These are phyloP conservation scores for Inonotus hispidus DNA, from an alignment of 1,284 basidiomycete species.

Conservation along the genomic window DNA sequence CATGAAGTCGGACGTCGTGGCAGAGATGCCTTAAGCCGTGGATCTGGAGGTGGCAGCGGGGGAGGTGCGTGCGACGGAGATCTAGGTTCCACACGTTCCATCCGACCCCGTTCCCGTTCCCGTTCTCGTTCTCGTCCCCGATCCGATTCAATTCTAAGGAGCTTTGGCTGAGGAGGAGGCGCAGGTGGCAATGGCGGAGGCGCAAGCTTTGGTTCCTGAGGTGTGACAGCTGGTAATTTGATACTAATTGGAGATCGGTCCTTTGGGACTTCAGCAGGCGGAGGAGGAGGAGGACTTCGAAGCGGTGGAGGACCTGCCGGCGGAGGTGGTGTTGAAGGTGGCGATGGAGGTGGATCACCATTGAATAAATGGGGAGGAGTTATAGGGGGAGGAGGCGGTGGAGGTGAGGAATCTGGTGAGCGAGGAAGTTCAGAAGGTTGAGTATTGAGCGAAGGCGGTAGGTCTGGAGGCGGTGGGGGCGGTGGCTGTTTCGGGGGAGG, in stretches of 20 bases:
- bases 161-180: conserved; percentile 25
- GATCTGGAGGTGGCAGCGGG: conserved; percentile 27
- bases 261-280: conserved; percentile 2
- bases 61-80: conserved; percentile 20
- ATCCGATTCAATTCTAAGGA: conserved; percentile 12
- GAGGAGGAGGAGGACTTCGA: conserved; percentile 9
- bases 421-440: not conserved
- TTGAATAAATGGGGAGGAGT: conserved; percentile 13
- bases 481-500: conserved; percentile 24
- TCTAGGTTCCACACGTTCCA: conserved; percentile 7
- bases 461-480: conserved; percentile 23
- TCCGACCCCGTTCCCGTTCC: not conserved
- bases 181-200: conserved; percentile 21
- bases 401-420: conserved; percentile 13
- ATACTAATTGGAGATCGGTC: conserved; percentile 10
- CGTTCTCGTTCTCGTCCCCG: not conserved
- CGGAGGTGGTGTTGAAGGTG: conserved; percentile 20
- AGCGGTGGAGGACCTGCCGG: conserved; percentile 20
- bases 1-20: conserved; percentile 19
- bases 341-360: conserved; percentile 1
- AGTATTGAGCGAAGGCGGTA: conserved; percentile 15
- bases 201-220: conserved; percentile 12
- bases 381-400: conserved; percentile 18
- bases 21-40: conserved; percentile 18
- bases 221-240: conserved; percentile 2